Base-by-base conservation (phyloP, 306 rosid species). In the Trifolium pratense region DNA sequence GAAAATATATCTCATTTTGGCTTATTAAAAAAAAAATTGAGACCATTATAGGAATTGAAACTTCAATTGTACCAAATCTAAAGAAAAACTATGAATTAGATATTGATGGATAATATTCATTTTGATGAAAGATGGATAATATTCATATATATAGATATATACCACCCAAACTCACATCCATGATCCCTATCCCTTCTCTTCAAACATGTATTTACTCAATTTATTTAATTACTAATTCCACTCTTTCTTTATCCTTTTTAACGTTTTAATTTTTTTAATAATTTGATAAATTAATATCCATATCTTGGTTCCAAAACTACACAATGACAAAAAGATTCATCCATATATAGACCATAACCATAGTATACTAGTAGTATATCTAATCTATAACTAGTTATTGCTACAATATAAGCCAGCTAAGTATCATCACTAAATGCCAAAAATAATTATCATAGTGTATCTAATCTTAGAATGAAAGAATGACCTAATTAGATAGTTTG, bases 401-500 rank as follows among this genome's bases (percentile, higher is more conserved):
- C 37, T 34, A 34, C 37, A 34, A 34, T 68, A 73, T 75, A 74
- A 79, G 79, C 73, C 56, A 66, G 70, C 40, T 57, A 79, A 21
- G 58, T 21, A 25, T 29, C 34, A 66, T 69, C 80, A 66, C 17
- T 70, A 67, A 71, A 62, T 20, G 90, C 85, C 79, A 75, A 36
- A 56, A 58, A 67, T 37, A 49, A 15, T 66, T 40, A 66, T 79
- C 48, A 25, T 39, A 59, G 65, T 56, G 23, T 72, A 85, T 80
- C 75, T 66, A 74, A 79, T 73, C 80, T 59, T 26, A 62, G 45
- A 49, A n/a, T 56, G 55, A 42, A 18, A 55, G 66, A 67, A 83
- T 68, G 55, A 48, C 88, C 84, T 82, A 86, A 78, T 80, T 31
- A 39, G 43, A 46, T 49, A 52, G 71, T 52, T 59, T 7, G 48